Evolutionary conservation across 169 alveolate species (phyloP).

Genomic region (Plasmodium coatneyi): DNA sequence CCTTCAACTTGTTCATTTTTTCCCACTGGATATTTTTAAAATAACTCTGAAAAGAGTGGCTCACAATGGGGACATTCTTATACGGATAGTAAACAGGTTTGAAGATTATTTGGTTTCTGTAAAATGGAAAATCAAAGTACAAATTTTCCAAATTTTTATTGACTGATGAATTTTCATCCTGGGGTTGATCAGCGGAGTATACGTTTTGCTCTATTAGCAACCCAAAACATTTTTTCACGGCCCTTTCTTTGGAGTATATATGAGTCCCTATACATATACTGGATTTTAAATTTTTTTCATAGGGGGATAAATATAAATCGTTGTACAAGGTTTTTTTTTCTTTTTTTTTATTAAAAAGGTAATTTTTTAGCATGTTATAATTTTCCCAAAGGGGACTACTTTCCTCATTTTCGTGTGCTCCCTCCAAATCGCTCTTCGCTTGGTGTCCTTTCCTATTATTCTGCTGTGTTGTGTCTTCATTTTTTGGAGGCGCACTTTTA

Average conservation of each 20-base stretch:
- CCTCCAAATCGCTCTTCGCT: background rate
- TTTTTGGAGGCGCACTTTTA: constrained; percentile 14
- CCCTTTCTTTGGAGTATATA: constrained; percentile 75
- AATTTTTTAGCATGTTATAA: constrained; percentile 33
- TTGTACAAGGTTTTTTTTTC: constrained; percentile 54
- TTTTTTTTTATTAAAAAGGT: constrained; percentile 55
- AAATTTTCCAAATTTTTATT: constrained; percentile 75
- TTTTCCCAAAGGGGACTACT: constrained; percentile 18
- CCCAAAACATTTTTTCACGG: constrained; percentile 76
- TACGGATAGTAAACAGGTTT: constrained; percentile 65
- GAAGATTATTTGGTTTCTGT: constrained; percentile 53
- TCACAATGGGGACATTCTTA: constrained; percentile 45
- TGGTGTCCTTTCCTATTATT: background rate
- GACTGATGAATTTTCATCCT: constrained; percentile 55
- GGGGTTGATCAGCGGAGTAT: constrained; percentile 27
- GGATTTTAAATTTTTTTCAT: constrained; percentile 75
- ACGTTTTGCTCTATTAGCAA: constrained; percentile 69
- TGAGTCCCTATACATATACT: constrained; percentile 76
- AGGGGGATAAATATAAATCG: constrained; percentile 72
- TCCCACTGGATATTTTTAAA: constrained; percentile 52
- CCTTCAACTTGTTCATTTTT: constrained; percentile 33
- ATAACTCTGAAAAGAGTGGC: constrained; percentile 29
- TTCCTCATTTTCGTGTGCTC: background rate
- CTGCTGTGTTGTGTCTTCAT: background rate
- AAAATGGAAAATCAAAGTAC: constrained; percentile 58